Evolutionary conservation across 2,329 filamentous ascomycete genomes (phyloP).

Genomic region (Amphichorda felina): DNA sequence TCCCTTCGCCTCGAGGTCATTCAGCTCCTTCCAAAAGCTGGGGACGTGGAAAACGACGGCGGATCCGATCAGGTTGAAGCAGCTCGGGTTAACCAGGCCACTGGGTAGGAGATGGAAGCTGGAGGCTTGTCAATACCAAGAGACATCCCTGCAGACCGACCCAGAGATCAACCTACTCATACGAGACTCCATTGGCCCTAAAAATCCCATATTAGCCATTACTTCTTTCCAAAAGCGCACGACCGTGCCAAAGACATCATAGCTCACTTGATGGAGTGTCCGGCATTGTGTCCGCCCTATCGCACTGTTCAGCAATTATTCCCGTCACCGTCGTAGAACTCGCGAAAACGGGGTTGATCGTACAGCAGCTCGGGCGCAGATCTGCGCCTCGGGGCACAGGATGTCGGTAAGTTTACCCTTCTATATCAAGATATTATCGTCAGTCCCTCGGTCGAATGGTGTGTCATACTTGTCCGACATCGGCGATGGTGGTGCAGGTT

Average conservation of each 20-base stretch:
- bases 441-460: neutral
- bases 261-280: constrained; percentile 8
- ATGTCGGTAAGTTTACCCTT: constrained; percentile 7
- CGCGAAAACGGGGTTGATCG: constrained; percentile 1
- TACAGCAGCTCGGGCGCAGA: constrained; percentile 6
- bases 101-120: constrained; percentile 54
- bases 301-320: constrained; percentile 1
- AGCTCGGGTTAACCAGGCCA: constrained; percentile 59
- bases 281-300: constrained; percentile 8
- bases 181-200: constrained; percentile 17
- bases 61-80: constrained; percentile 62
- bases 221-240: neutral
- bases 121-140: constrained; percentile 5
- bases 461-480: neutral
- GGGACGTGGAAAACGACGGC: constrained; percentile 54
- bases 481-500: neutral
- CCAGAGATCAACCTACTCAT: constrained; percentile 12
- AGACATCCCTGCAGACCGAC: no score
- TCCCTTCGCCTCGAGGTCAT: constrained; percentile 24
- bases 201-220: constrained; percentile 1
- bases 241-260: neutral
- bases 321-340: neutral
- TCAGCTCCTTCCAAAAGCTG: constrained; percentile 28
- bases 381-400: constrained; percentile 4
- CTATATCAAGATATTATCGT: constrained; percentile 1